These are phyloP conservation scores for Hylodesmum podocarpum DNA, from an alignment of 306 rosid genomes.

Conservation along the genomic window DNA sequence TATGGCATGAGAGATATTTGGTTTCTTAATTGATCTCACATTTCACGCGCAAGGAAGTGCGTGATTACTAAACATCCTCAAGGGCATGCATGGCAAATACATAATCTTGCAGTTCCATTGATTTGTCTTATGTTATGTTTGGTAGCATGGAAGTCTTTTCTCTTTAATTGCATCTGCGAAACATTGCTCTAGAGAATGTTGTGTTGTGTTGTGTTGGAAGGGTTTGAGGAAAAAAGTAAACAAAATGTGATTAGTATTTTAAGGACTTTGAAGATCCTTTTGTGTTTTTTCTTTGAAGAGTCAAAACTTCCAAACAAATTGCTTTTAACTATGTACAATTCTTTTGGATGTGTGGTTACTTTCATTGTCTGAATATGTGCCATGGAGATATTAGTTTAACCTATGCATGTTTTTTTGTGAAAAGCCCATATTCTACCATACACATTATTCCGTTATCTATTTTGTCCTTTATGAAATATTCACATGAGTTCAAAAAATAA, in stretches of 20 bases:
- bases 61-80: background rate
- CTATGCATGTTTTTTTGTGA: background rate
- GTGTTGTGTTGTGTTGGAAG: background rate
- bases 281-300: background rate
- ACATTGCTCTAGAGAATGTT: background rate
- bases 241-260: background rate
- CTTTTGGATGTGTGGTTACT: constrained; percentile 8
- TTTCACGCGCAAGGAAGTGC: constrained; percentile 14
- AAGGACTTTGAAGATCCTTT: background rate
- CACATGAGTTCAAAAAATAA: constrained; percentile 1
- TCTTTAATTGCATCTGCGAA: background rate
- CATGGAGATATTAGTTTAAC: background rate
- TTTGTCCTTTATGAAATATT: constrained; percentile 4
- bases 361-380: background rate
- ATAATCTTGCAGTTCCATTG: constrained; percentile 5
- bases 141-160: background rate
- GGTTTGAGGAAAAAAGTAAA: background rate
- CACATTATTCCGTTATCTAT: constrained; percentile 1
- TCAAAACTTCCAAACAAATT: background rate
- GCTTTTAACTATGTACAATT: background rate
- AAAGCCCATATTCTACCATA: background rate
- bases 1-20: background rate
- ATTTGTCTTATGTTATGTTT: constrained; percentile 17
- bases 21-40: background rate
- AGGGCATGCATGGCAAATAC: constrained; percentile 15